Percentiles rank a stretch among this genome's conserved stretches.
Evolutionary conservation across 2,329 filamentous ascomycete genomes (phyloP).

Genomic region (Colletotrichum zoysiae): DNA sequence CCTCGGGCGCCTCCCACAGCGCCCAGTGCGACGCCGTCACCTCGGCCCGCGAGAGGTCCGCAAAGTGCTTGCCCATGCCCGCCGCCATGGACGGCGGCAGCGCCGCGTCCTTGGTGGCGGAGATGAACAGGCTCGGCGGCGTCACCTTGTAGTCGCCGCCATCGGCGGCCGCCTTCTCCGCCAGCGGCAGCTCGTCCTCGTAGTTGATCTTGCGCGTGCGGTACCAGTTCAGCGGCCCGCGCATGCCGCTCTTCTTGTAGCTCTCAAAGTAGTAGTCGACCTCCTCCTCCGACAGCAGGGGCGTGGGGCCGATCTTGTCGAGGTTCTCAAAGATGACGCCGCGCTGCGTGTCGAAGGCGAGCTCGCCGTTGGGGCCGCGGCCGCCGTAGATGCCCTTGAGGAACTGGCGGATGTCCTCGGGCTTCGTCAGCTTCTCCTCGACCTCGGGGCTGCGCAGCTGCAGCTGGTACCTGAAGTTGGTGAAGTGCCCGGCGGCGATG

Average conservation of each 20-base stretch:
- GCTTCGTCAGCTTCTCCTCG: slow-evolving; percentile 68
- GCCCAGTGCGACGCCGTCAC: slow-evolving; percentile 86
- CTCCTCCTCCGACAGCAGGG: slow-evolving; percentile 75
- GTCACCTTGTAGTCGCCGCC: slow-evolving; percentile 58
- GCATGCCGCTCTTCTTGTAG: slow-evolving; percentile 79
- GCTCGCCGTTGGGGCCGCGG: slow-evolving; percentile 65
- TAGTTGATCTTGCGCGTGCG: slow-evolving; percentile 79
- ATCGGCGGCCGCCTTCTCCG: slow-evolving; percentile 61
- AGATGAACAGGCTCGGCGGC: slow-evolving; percentile 80
- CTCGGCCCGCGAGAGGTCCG: slow-evolving; percentile 72
- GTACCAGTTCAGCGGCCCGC: slow-evolving; percentile 92
- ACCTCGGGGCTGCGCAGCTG: slow-evolving; percentile 79
- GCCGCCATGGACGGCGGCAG: slow-evolving; percentile 78
- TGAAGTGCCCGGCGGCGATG: slow-evolving; percentile 65
- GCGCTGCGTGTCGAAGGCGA: slow-evolving; percentile 67
- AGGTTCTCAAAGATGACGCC: slow-evolving; percentile 77
- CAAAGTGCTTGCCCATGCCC: slow-evolving; percentile 78
- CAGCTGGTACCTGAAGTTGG: slow-evolving; percentile 86
- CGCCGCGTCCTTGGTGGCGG: slow-evolving; percentile 77
- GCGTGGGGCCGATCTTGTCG: slow-evolving; percentile 65
- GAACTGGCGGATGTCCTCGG: slow-evolving; percentile 76
- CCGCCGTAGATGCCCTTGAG: slow-evolving; percentile 80
- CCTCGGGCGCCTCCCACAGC: slow-evolving; percentile 77
- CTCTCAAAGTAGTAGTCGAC: slow-evolving; percentile 81
- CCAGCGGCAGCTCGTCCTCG: slow-evolving; percentile 76